Evolutionary conservation across 2,329 filamentous ascomycete species (phyloP).

Genomic region (Monosporascus sp.): DNA sequence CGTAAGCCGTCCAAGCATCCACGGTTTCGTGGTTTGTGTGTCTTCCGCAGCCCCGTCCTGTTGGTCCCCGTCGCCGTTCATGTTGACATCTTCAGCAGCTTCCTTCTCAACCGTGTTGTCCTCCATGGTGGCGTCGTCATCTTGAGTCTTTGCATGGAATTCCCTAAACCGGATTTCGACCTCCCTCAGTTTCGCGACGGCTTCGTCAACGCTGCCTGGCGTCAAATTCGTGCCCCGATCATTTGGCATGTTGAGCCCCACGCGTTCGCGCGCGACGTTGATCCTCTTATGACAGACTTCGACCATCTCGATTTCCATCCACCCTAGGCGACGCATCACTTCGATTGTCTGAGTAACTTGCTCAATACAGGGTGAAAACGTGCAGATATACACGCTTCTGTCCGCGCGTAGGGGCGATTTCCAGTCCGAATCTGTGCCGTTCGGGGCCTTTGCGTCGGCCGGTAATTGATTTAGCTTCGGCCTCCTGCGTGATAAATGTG

Average conservation of each 20-base stretch:
- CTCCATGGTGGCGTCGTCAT: conserved; percentile 17
- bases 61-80: conserved; percentile 21
- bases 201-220: conserved; percentile 72
- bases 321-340: conserved; percentile 72
- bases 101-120: conserved; percentile 21
- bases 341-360: conserved; percentile 86
- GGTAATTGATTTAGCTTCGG: conserved; percentile 25
- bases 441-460: conserved; percentile 9
- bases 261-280: conserved; percentile 74
- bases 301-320: conserved; percentile 91
- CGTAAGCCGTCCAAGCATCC: conserved; percentile 70
- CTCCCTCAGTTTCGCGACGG: conserved; percentile 64
- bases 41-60: conserved; percentile 17
- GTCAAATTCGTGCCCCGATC: conserved; percentile 68
- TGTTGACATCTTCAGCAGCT: conserved; percentile 24
- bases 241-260: conserved; percentile 59
- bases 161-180: conserved; percentile 65
- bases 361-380: conserved; percentile 95
- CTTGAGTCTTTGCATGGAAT: conserved; percentile 44
- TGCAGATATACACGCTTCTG: conserved; percentile 75
- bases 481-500: conserved; percentile 60
- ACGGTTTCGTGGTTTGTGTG: conserved; percentile 44
- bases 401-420: conserved; percentile 63
- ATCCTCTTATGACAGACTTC: conserved; percentile 77
- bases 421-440: conserved; percentile 31